Evolutionary conservation across 305 asterid species (phyloP).

Genomic region (Solanum hybrid): DNA sequence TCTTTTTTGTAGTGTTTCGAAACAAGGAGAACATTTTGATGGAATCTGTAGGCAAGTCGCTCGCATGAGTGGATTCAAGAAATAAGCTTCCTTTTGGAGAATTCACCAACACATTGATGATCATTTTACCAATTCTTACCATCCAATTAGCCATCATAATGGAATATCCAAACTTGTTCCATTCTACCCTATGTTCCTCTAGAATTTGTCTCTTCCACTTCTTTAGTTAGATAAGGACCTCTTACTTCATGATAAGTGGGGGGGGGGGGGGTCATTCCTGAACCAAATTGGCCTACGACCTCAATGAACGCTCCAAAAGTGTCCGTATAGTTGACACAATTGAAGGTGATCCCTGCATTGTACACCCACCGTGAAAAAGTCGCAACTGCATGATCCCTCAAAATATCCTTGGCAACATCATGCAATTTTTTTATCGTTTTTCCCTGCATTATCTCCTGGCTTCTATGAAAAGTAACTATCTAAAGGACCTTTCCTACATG

Average conservation of each 20-base stretch:
- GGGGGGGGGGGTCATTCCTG: background rate
- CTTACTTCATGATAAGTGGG: background rate
- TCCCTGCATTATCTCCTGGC: background rate
- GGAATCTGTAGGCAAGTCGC: background rate
- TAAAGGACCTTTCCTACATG: background rate
- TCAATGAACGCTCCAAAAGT: background rate
- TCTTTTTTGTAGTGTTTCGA: background rate
- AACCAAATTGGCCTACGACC: background rate
- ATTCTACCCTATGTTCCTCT: background rate
- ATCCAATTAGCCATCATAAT: background rate
- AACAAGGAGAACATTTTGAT: background rate
- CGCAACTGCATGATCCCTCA: background rate
- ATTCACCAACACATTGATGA: background rate
- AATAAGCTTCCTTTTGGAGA: background rate
- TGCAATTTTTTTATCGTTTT: background rate
- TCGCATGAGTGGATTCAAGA: background rate
- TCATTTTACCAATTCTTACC: background rate
- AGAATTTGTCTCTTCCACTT: background rate
- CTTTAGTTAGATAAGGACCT: background rate
- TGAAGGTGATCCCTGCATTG: background rate
- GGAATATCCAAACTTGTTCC: background rate
- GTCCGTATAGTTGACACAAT: background rate
- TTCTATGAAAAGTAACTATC: background rate
- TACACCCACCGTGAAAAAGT: background rate
- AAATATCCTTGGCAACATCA: background rate